These are phyloP conservation scores for Isatis tinctoria DNA, from an alignment of 345 rosid species.

Conservation along the genomic window DNA sequence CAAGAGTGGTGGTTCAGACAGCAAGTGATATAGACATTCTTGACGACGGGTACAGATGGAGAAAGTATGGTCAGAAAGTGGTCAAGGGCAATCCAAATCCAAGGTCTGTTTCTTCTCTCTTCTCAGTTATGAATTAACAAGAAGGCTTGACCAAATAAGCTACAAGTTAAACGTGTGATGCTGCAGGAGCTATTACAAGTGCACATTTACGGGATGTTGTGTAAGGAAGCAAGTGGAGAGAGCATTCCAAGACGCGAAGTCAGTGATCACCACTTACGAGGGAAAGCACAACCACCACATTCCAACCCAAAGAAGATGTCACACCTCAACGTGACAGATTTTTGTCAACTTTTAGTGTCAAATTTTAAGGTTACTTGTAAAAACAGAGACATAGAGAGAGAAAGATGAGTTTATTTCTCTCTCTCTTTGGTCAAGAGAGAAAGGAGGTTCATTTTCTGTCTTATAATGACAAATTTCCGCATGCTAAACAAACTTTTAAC, in stretches of 20 bases:
- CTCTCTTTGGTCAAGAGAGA: too few species aligned
- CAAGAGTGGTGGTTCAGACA: conserved; percentile 91
- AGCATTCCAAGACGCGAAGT: conserved; percentile 70
- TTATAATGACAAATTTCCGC: too few species aligned
- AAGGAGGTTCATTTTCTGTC: too few species aligned
- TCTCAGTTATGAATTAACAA: neutral
- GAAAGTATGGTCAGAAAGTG: conserved; percentile 96
- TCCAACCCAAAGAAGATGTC: conserved; percentile 66
- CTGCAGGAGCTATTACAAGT: conserved; percentile 86
- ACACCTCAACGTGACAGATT: neutral
- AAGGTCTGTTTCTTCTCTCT: conserved; percentile 36
- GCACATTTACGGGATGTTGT: conserved; percentile 73
- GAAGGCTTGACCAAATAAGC: conserved; percentile 47
- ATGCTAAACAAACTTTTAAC: too few species aligned
- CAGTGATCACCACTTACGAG: conserved; percentile 93
- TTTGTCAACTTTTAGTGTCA: neutral
- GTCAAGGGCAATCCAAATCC: conserved; percentile 97
- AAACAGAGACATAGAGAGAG: neutral
- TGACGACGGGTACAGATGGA: conserved; percentile 96
- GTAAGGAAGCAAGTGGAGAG: conserved; percentile 94
- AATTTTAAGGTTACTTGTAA: neutral
- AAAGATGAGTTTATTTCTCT: neutral
- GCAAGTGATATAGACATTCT: conserved; percentile 91
- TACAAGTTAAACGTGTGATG: conserved; percentile 9
- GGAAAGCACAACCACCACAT: conserved; percentile 96